Percentiles rank a stretch among this genome's conserved stretches.
phyloP scores from a whole-genome alignment of 108 stramenopile genomes.

The Cyclostephanos tholiformis region DNA sequence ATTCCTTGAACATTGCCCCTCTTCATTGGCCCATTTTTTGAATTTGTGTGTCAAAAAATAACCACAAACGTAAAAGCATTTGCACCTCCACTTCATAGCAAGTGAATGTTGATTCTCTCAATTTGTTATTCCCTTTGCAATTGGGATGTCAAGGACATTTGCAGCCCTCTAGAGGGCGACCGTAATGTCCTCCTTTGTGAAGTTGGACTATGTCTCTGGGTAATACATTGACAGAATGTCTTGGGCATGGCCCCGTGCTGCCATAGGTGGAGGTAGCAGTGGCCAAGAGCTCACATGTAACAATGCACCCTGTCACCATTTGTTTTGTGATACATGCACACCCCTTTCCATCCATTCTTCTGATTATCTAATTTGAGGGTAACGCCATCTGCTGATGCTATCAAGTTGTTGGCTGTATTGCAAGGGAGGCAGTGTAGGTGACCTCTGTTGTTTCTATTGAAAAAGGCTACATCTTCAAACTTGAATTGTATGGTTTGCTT shows the following conservation, averaged over 20 bases:
- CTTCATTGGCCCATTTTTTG: constrained; percentile 20
- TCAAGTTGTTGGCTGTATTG: neutral
- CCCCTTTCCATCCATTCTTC: no score
- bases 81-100: constrained; percentile 2
- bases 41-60: neutral
- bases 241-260: no score
- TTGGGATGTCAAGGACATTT: neutral
- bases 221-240: no score
- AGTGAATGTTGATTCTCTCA: neutral
- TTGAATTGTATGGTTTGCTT: constrained; percentile 11
- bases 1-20: constrained; percentile 8
- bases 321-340: no score
- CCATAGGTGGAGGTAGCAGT: no score
- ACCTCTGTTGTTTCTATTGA: neutral
- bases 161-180: neutral
- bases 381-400: neutral
- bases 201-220: neutral
- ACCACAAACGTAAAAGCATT: constrained; percentile 7
- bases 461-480: neutral
- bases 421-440: neutral
- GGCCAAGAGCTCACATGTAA: no score
- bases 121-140: no score
- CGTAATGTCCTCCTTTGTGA: neutral
- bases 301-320: no score
- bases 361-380: no score